These are phyloP conservation scores for Talaromyces sp. DNA, from an alignment of 2,329 filamentous ascomycete species.

Conservation along the genomic window DNA sequence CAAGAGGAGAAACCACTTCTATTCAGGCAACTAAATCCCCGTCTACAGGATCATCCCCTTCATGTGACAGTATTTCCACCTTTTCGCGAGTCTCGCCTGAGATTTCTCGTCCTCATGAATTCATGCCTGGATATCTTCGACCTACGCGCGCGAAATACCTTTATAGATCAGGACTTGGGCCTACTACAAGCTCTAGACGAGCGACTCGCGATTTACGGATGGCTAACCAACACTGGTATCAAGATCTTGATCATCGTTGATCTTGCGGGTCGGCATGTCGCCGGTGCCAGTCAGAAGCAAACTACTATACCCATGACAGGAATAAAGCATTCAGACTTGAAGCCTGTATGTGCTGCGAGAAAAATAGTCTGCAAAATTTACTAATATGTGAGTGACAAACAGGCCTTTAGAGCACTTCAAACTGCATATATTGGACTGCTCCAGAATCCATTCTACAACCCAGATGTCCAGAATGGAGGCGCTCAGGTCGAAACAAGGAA, in stretches of 20 bases:
- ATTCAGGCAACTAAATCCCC: slow-evolving; percentile 11
- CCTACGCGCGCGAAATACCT: slow-evolving; percentile 70
- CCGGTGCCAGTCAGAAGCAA: slow-evolving; percentile 30
- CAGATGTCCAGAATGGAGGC: slow-evolving; percentile 72
- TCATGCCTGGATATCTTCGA: slow-evolving; percentile 93
- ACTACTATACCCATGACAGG: slow-evolving; percentile 53
- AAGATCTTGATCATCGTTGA: slow-evolving; percentile 89
- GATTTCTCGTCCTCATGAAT: slow-evolving; percentile 88
- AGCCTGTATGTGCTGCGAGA: slow-evolving; percentile 57
- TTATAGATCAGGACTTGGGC: slow-evolving; percentile 77
- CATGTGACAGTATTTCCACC: slow-evolving; percentile 88
- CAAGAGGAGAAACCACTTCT: neutral
- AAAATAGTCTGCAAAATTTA: slow-evolving; percentile 8
- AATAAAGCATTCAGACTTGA: slow-evolving; percentile 79
- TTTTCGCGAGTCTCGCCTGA: slow-evolving; percentile 61
- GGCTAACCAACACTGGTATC: slow-evolving; percentile 91
- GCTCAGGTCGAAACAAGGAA: slow-evolving; percentile 43
- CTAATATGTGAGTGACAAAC: slow-evolving; percentile 15
- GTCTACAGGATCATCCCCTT: slow-evolving; percentile 81
- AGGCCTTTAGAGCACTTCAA: slow-evolving; percentile 88
- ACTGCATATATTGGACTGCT: slow-evolving; percentile 83
- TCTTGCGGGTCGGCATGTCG: slow-evolving; percentile 67
- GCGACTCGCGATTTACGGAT: slow-evolving; percentile 87
- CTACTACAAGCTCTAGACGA: slow-evolving; percentile 92
- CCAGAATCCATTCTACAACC: slow-evolving; percentile 92